A percentile compares a stretch with the other conserved stretches of the same genome.
Conservation (phyloP, 208 protist genomes). For the Crithidia sp. region DNA sequence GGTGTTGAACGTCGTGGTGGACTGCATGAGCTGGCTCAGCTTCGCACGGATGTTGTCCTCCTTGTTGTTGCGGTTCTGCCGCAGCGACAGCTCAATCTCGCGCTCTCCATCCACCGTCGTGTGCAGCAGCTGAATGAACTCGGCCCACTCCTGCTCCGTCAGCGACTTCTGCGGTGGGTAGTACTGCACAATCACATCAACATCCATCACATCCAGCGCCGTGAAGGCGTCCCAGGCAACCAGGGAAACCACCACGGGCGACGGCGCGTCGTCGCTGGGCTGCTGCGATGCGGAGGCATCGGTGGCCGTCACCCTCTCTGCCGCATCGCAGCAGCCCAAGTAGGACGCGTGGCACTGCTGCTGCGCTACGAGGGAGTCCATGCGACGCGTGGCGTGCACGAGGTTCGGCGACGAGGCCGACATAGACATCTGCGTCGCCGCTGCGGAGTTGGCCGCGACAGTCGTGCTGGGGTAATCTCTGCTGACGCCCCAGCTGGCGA, state of each 20-base stretch:
- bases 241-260: constrained; percentile 38
- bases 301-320: not conserved
- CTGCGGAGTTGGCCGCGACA: not conserved
- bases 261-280: not conserved
- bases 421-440: not conserved
- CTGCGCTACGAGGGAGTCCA: constrained; percentile 45
- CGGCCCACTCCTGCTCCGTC: constrained; percentile 62
- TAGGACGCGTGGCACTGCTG: constrained; percentile 26
- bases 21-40: constrained; percentile 40
- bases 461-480: constrained; percentile 16
- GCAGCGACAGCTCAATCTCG: constrained; percentile 52
- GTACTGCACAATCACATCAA: constrained; percentile 78
- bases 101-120: constrained; percentile 67
- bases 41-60: constrained; percentile 44
- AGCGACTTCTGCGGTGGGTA: constrained; percentile 84
- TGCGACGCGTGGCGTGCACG: constrained; percentile 46
- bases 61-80: constrained; percentile 52
- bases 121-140: constrained; percentile 79
- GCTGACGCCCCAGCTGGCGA: constrained; percentile 52
- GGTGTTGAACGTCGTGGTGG: constrained; percentile 17
- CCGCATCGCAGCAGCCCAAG: constrained; percentile 25
- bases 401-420: constrained; percentile 17
- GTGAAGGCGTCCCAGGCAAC: constrained; percentile 74
- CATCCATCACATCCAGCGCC: constrained; percentile 77
- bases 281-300: too few species aligned